Base-by-base conservation (phyloP, 2,329 filamentous ascomycete genomes). In the Colletotrichum acutatum region DNA sequence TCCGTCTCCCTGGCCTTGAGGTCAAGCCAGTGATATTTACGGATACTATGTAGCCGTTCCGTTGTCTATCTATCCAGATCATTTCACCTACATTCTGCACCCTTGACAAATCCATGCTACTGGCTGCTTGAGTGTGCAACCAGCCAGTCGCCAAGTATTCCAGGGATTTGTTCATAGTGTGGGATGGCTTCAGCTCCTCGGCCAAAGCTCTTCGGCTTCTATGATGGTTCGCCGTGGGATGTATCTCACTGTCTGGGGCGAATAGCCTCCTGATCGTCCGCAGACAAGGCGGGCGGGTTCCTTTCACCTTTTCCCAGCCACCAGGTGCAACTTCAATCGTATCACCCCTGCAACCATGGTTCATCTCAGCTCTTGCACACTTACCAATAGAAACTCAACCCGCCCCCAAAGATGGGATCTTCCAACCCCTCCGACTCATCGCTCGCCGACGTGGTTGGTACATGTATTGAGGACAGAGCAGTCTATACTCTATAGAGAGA, bases 341-440 rank as follows among this genome's bases (percentile, higher is more conserved):
- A 66, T 42, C 37, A 19, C 22, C 60, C 59, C 57, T 59, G 11
- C n/a, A 59, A 26, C 62, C 30, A 62, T 46, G 67, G 67, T 66
- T 71, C 67, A 71, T 73, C 62, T 71, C 67, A 71, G 61, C 61
- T 61, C 32, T 61, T n/a, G 24, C 19, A 54, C 24, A 26, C 22
- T 66, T 68, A 42, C 71, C 67, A 62, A 71, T 62, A 61, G 30
- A 54, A 71, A 61, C 11, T 42, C 67, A 61, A 24, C 22, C 42
- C 30, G 9, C 32, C 53, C 26, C 28, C n/a, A 16, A 28, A 54
- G 70, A 34, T 60, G n/a, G 42, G 60, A 59, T 16, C 34, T 12
- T 28, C 34, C 37, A 59, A 37, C 28, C n/a, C 16, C 28, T 57
- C 42, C 32, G 30, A 54, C 56, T n/a, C 57, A 67, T 70, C 42